A percentile compares a stretch with the other conserved stretches of the same genome.
Conservation (phyloP, 2,329 filamentous ascomycete genomes). For the Xylaria polymorpha region DNA sequence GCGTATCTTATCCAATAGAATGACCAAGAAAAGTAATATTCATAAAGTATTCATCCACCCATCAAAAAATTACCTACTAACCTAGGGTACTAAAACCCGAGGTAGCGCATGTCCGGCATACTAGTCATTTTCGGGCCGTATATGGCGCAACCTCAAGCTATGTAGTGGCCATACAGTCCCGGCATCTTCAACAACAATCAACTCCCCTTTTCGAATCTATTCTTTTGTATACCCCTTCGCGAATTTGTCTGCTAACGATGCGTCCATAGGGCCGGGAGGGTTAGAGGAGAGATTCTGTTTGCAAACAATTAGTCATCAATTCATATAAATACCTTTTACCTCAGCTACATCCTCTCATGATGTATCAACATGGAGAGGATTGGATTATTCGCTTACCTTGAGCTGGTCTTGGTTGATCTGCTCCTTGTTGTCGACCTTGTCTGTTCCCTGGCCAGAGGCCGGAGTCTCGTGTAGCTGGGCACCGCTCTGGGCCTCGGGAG, state of each 20-base stretch:
- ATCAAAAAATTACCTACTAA: slow-evolving; percentile 9
- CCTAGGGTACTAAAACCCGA: no score
- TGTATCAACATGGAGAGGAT: neutral
- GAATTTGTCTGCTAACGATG: slow-evolving; percentile 70
- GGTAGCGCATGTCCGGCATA: neutral
- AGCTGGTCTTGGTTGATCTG: slow-evolving; percentile 64
- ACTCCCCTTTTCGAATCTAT: slow-evolving; percentile 4
- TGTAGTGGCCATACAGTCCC: neutral
- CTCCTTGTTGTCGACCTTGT: slow-evolving; percentile 66
- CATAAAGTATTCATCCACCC: slow-evolving; percentile 5
- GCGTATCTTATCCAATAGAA: no score
- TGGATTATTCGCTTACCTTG: slow-evolving; percentile 53
- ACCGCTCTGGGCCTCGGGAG: slow-evolving; percentile 74
- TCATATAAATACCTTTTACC: neutral
- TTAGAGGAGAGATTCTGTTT: slow-evolving; percentile 69
- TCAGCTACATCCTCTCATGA: neutral
- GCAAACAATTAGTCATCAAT: slow-evolving; percentile 6
- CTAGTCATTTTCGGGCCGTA: neutral
- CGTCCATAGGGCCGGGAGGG: slow-evolving; percentile 72
- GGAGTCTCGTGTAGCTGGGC: slow-evolving; percentile 71
- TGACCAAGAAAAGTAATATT: neutral
- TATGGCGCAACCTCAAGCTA: neutral
- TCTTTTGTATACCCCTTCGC: slow-evolving; percentile 56
- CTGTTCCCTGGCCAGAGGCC: slow-evolving; percentile 67
- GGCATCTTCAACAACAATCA: no score